These are phyloP conservation scores for Heracleum sosnowskyi DNA, from an alignment of 129 eudicot genomes.

Conservation along the genomic window DNA sequence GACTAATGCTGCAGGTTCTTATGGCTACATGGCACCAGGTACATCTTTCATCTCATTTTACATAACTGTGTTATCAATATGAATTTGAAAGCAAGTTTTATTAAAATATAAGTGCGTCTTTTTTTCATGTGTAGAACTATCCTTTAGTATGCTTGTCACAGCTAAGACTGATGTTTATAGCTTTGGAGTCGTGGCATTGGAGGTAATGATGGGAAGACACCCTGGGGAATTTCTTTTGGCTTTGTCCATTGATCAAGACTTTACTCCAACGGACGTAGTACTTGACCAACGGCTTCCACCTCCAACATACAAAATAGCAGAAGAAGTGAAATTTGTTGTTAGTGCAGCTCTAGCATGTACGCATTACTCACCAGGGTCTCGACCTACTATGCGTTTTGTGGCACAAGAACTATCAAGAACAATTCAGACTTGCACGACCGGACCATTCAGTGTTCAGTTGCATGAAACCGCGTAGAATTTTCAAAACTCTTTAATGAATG, in stretches of 20 bases:
- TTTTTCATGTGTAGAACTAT: background rate
- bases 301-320: constrained; percentile 37
- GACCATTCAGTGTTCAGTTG: constrained; percentile 19
- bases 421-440: constrained; percentile 23
- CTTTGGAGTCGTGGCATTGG: constrained; percentile 1
- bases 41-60: background rate
- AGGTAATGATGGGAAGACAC: constrained; percentile 2
- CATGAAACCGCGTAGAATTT: constrained; percentile 19
- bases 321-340: constrained; percentile 38
- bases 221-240: constrained; percentile 21
- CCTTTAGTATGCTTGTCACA: background rate
- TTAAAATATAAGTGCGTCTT: background rate
- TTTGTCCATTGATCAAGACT: constrained; percentile 14
- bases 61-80: too few relatives aligned
- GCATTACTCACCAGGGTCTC: constrained; percentile 37
- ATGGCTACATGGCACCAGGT: constrained; percentile 99
- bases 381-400: constrained; percentile 73
- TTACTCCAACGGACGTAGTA: constrained; percentile 40
- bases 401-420: constrained; percentile 56
- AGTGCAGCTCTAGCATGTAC: constrained; percentile 61
- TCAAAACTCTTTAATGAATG: background rate
- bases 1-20: constrained; percentile 78
- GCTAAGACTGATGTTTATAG: constrained; percentile 4
- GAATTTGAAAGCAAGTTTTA: background rate
- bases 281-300: constrained; percentile 62